Percentiles rank a stretch among this genome's conserved stretches.
These are phyloP conservation scores for Hyaloscypha variabilis DNA, from an alignment of 495 filamentous ascomycete genomes.

Conservation along the genomic window DNA sequence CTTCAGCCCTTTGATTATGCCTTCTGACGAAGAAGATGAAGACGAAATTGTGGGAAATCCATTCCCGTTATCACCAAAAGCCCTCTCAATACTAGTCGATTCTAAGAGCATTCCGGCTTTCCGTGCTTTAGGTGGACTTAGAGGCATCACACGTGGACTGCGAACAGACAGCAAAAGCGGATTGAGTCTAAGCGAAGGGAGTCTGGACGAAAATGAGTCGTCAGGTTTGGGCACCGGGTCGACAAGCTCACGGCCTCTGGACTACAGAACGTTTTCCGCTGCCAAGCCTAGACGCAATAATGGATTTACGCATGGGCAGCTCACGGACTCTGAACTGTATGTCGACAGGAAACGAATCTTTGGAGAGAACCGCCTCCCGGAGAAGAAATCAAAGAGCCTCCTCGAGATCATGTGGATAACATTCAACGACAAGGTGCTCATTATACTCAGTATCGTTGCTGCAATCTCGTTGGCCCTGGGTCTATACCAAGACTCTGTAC, in stretches of 20 bases:
- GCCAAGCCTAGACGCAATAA: conserved; percentile 72
- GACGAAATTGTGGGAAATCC: conserved; percentile 75
- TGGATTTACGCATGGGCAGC: conserved; percentile 70
- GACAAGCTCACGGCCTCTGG: conserved; percentile 38
- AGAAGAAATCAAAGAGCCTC: conserved; percentile 65
- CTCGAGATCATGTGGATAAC: conserved; percentile 76
- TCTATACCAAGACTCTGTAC: conserved; percentile 50
- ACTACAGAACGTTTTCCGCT: conserved; percentile 62
- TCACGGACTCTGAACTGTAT: conserved; percentile 38
- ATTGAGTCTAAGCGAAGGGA: conserved; percentile 71
- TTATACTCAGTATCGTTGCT: conserved; percentile 75
- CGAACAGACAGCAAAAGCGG: conserved; percentile 67
- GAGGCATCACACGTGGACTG: conserved; percentile 73
- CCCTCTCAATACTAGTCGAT: conserved; percentile 73
- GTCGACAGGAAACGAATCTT: conserved; percentile 62
- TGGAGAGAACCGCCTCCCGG: conserved; percentile 70
- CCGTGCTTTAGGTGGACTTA: conserved; percentile 72
- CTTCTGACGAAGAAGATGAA: conserved; percentile 66
- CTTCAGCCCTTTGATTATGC: conserved; percentile 41
- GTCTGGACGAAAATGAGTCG: conserved; percentile 59
- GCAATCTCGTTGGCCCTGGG: conserved; percentile 79
- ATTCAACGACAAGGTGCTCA: conserved; percentile 81
- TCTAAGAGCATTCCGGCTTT: conserved; percentile 79
- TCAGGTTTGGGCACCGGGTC: conserved; percentile 62
- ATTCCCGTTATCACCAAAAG: conserved; percentile 81